Evolutionary conservation across 1,284 basidiomycete genomes (phyloP), one percentile per base, ranked within the genome.

Genomic region (Apiotrichum brassicae): DNA sequence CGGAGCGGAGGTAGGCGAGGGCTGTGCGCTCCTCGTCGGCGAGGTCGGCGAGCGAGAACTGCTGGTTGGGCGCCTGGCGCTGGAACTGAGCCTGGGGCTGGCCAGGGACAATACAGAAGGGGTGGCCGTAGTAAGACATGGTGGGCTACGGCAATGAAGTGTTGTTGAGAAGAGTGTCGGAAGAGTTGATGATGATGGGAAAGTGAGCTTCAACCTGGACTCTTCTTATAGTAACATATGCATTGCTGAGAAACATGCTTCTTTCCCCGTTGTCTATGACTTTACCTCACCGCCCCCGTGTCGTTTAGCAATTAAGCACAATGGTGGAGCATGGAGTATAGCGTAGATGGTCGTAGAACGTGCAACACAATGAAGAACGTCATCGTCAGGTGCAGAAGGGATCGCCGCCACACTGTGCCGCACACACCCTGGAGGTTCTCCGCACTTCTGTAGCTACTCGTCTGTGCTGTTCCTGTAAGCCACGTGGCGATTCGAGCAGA

Each of bases 11-110:
- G 53, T 70, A 65, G 24, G 62, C 66, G n/a, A 65, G 56, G 20
- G 64, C 67, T 23, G 63, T 62, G 38, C 55, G 61, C 46, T 71
- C 69, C 47, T 71, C 67, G 34, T 60, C 59, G 16, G 63, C 61
- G 40, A 66, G 49, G 34, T 49, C 43, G 30, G 39, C 28, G 34
- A 32, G 3, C 5, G 39, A 14, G 20, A 14, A 16, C 41, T 47
- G 40, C 40, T 32, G 44, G 26, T 43, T 45, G 14, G 16, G 26
- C 20, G 4, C 16, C 20, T 14, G 19, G 28, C 12, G 44, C 50
- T 42, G 45, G 26, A 32, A 28, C 14, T 23, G 36, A 20, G 22
- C 40, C 28, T 25, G 23, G 41, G 6, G 22, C 25, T 30, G 36
- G 19, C 22, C 34, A 18, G 12, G 22, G 46, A 46, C 39, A 32